Percentiles rank a stretch among this genome's conserved stretches.
Evolutionary conservation across 2,329 filamentous ascomycete genomes (phyloP).

Genomic region (Salinomyces thailandicus): DNA sequence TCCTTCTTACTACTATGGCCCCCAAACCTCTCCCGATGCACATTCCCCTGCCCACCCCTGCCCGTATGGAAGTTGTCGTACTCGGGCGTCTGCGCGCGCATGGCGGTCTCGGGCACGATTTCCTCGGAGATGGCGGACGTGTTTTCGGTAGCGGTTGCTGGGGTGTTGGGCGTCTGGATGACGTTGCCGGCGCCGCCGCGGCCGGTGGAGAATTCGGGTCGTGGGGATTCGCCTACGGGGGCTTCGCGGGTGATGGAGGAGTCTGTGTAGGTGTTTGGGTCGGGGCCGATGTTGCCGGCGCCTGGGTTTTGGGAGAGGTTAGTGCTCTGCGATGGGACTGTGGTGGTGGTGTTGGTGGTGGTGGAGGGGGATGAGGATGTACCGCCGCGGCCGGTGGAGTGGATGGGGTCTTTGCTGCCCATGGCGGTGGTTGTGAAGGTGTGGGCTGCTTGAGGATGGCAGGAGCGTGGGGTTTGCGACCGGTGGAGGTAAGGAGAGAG

Average conservation of each 20-base stretch:
- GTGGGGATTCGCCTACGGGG: slow-evolving; percentile 26
- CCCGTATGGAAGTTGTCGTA: slow-evolving; percentile 40
- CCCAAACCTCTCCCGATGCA: slow-evolving; percentile 38
- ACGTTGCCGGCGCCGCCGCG: slow-evolving; percentile 35
- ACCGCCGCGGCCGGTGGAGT: slow-evolving; percentile 50
- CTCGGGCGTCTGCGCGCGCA: slow-evolving; percentile 23
- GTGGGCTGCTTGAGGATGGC: too few relatives aligned
- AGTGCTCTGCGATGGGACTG: too few relatives aligned
- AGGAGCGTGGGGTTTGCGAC: too few relatives aligned
- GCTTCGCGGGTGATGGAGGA: slow-evolving; percentile 39
- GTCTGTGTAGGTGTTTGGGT: slow-evolving; percentile 37
- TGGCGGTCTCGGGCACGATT: slow-evolving; percentile 34
- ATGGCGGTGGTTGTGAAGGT: neutral
- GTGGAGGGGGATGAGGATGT: slow-evolving; percentile 1
- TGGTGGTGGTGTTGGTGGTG: too few relatives aligned
- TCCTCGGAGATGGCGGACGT: slow-evolving; percentile 24
- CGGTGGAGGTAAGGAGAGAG: too few relatives aligned
- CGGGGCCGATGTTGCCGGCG: slow-evolving; percentile 48
- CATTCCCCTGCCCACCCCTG: slow-evolving; percentile 38
- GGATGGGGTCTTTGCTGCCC: slow-evolving; percentile 12
- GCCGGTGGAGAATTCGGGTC: slow-evolving; percentile 30
- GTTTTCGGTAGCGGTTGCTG: slow-evolving; percentile 11
- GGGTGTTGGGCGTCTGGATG: slow-evolving; percentile 23
- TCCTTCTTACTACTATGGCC: slow-evolving; percentile 30
- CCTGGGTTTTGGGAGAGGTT: too few relatives aligned